phyloP scores from a whole-genome alignment of 208 protist genomes.

The Sergeia podlipaevii region DNA sequence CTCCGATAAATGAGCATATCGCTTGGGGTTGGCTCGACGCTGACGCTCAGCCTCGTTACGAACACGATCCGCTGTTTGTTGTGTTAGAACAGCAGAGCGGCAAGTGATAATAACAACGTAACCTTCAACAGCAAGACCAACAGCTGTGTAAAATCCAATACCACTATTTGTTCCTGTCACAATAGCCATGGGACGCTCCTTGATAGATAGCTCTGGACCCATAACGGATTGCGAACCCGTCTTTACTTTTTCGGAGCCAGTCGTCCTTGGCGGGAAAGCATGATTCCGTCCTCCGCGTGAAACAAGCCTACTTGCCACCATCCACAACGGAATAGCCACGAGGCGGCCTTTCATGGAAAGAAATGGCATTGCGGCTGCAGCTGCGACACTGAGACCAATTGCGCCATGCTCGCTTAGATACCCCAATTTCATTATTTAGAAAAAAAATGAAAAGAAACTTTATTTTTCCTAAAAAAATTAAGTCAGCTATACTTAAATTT shows the following conservation, averaged over 20 bases:
- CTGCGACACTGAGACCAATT: constrained; percentile 17
- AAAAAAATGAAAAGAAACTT: constrained; percentile 10
- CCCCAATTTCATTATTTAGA: constrained; percentile 27
- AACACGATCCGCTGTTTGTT: constrained; percentile 45
- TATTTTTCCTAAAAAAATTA: background rate
- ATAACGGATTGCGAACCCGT: constrained; percentile 29
- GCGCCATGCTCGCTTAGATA: constrained; percentile 72
- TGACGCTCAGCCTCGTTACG: constrained; percentile 26
- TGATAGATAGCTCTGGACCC: constrained; percentile 35
- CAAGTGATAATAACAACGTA: constrained; percentile 80
- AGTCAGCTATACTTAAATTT: background rate
- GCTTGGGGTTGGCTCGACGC: constrained; percentile 18
- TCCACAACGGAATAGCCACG: constrained; percentile 32
- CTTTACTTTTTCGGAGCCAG: constrained; percentile 13
- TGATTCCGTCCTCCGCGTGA: constrained; percentile 46
- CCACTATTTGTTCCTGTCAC: constrained; percentile 92
- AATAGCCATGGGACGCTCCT: constrained; percentile 70
- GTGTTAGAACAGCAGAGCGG: constrained; percentile 44
- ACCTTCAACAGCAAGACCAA: constrained; percentile 70
- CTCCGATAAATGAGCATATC: constrained; percentile 37
- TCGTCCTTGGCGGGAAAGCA: constrained; percentile 25
- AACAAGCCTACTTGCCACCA: constrained; percentile 35
- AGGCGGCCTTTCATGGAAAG: constrained; percentile 13
- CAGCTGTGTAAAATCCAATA: constrained; percentile 83
- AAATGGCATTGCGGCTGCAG: constrained; percentile 18